phyloP scores from a whole-genome alignment of 345 rosid genomes.

The Pelargonium nanum region DNA sequence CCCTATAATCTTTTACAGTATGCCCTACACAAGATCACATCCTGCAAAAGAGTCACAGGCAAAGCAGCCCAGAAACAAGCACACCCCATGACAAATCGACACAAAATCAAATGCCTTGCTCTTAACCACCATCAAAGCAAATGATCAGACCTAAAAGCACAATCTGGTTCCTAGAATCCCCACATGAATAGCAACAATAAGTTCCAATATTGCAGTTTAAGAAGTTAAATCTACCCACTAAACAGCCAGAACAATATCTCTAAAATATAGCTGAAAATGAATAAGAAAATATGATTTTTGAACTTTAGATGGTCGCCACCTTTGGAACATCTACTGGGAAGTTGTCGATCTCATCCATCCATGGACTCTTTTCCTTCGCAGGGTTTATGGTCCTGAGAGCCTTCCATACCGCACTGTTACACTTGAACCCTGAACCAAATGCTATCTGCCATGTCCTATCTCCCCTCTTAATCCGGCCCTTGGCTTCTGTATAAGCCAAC shows the following conservation, averaged over 20 bases:
- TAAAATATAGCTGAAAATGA: background rate
- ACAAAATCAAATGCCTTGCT: background rate
- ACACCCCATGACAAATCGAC: conserved; percentile 1
- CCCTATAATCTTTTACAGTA: no score
- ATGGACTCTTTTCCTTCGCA: conserved; percentile 36
- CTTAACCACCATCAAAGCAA: no score
- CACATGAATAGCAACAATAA: conserved; percentile 4
- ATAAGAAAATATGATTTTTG: background rate
- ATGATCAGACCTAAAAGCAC: no score
- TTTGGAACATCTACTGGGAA: conserved; percentile 60
- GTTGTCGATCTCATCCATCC: conserved; percentile 44
- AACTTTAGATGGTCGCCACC: conserved; percentile 27
- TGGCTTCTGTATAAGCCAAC: conserved; percentile 47
- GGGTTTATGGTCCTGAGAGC: conserved; percentile 35
- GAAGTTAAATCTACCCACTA: background rate
- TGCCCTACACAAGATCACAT: background rate
- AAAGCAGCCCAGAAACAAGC: background rate
- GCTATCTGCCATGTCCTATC: conserved; percentile 56
- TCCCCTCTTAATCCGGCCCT: conserved; percentile 49
- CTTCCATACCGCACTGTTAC: conserved; percentile 53
- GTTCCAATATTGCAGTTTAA: conserved; percentile 2
- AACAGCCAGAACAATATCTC: background rate
- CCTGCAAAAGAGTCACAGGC: background rate
- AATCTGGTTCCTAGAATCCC: background rate
- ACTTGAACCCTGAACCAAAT: conserved; percentile 51